Evolutionary conservation across 768 basidiomycete species (phyloP).

Genomic region (Chalciporus pseudorubinellus): DNA sequence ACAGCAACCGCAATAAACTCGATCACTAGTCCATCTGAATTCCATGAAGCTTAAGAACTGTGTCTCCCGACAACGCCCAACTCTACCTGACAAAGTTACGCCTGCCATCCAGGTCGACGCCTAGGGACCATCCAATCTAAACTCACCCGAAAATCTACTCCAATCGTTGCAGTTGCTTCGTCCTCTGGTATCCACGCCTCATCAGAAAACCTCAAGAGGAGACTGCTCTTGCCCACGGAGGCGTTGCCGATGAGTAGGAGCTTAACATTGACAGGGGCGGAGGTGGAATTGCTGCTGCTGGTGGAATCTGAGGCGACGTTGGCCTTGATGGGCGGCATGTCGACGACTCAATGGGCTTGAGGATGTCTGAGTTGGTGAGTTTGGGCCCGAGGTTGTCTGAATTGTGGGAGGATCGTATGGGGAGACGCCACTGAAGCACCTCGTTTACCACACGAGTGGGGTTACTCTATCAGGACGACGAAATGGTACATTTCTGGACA

Average conservation of each 20-base stretch:
- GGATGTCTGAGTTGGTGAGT: not conserved
- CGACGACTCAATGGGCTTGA: not conserved
- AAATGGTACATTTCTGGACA: too few species aligned
- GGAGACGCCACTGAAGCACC: conserved; percentile 13
- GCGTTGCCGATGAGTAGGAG: conserved; percentile 84
- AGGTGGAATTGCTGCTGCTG: conserved; percentile 22
- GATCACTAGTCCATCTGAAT: too few species aligned
- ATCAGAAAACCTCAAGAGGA: conserved; percentile 93
- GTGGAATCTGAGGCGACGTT: conserved; percentile 27
- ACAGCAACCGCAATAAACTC: too few species aligned
- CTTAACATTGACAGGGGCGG: conserved; percentile 63
- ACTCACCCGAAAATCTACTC: conserved; percentile 81
- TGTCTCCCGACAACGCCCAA: not conserved
- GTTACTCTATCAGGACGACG: conserved; percentile 20
- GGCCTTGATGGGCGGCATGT: conserved; percentile 23
- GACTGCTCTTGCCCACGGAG: conserved; percentile 89
- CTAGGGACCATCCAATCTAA: not conserved
- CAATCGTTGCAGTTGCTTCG: conserved; percentile 82
- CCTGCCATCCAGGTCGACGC: not conserved
- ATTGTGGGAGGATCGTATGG: not conserved
- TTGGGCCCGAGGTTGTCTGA: not conserved
- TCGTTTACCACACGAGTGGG: conserved; percentile 17
- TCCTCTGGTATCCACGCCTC: conserved; percentile 93
- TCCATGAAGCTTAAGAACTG: not conserved
- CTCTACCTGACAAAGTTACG: not conserved